Conservation (phyloP, 768 basidiomycete species). For the Lentinula guzmanii region DNA sequence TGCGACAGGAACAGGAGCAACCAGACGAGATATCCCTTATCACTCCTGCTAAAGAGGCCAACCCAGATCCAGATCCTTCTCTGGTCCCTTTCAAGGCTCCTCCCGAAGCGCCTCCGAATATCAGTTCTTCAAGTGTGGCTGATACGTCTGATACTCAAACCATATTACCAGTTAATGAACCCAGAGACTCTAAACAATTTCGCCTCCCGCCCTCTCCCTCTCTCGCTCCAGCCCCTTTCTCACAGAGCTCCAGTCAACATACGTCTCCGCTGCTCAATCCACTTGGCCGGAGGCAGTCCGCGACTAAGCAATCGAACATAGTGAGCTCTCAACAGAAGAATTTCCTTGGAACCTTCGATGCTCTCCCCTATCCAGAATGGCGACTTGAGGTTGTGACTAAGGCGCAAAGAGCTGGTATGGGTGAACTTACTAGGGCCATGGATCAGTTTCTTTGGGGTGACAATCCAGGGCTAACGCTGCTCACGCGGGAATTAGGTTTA, state of each 20-base stretch:
- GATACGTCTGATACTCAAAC: background rate
- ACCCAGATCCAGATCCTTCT: background rate
- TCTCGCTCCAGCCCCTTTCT: background rate
- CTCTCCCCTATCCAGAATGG: conserved; percentile 66
- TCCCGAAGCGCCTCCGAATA: background rate
- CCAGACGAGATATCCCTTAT: background rate
- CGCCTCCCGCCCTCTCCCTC: conserved; percentile 1
- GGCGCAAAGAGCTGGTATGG: conserved; percentile 53
- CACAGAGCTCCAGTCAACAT: background rate
- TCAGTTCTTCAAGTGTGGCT: background rate
- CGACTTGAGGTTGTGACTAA: conserved; percentile 40
- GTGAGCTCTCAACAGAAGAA: background rate
- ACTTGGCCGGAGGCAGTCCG: background rate
- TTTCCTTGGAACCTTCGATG: conserved; percentile 20
- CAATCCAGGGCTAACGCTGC: conserved; percentile 6
- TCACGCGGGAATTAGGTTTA: conserved; percentile 2
- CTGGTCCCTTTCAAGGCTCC: background rate
- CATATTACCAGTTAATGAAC: background rate
- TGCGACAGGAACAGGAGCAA: background rate
- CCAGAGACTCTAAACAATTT: background rate
- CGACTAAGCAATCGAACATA: background rate
- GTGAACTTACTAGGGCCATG: conserved; percentile 50
- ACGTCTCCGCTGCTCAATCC: background rate
- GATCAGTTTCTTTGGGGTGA: conserved; percentile 35
- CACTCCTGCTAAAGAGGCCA: background rate